These are phyloP conservation scores for Nemania diffusa DNA, from an alignment of 2,329 filamentous ascomycete genomes.

Conservation along the genomic window DNA sequence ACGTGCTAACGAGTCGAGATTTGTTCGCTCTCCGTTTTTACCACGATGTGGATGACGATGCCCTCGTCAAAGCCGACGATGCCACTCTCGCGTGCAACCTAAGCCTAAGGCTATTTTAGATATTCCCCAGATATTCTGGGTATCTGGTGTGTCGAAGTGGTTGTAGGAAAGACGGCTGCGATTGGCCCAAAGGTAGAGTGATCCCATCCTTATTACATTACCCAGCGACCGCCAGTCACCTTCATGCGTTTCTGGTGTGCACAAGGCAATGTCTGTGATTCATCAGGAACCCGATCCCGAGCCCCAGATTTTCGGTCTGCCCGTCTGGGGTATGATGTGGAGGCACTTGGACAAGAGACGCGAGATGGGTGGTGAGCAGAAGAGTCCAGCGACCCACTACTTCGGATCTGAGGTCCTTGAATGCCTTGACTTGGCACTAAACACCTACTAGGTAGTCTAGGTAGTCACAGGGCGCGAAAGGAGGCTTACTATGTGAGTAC, in stretches of 20 bases:
- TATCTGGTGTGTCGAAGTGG: neutral
- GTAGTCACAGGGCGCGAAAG: slow-evolving; percentile 7
- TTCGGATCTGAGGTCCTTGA: slow-evolving; percentile 44
- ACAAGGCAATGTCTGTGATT: slow-evolving; percentile 6
- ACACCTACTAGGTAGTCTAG: neutral
- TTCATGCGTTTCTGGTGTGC: slow-evolving; percentile 14
- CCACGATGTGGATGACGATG: neutral
- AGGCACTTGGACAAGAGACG: slow-evolving; percentile 14
- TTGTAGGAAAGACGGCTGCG: slow-evolving; percentile 7
- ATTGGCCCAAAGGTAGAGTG: slow-evolving; percentile 26
- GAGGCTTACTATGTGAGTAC: slow-evolving; percentile 23
- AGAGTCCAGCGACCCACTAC: slow-evolving; percentile 33
- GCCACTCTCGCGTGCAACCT: slow-evolving; percentile 7
- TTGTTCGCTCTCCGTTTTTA: neutral
- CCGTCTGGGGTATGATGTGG: slow-evolving; percentile 30
- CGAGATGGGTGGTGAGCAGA: slow-evolving; percentile 22
- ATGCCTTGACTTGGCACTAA: slow-evolving; percentile 23
- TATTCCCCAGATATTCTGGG: neutral
- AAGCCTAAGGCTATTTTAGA: neutral
- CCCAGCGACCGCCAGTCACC: slow-evolving; percentile 1
- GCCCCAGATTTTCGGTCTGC: slow-evolving; percentile 43
- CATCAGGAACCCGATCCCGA: slow-evolving; percentile 31
- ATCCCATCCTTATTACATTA: slow-evolving; percentile 10
- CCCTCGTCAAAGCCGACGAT: slow-evolving; percentile 1
- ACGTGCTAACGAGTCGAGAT: neutral